A percentile compares a stretch with the other conserved stretches of the same genome.
Evolutionary conservation across 2,329 filamentous ascomycete species (phyloP).

Genomic region (Fusarium solani-melongenae): DNA sequence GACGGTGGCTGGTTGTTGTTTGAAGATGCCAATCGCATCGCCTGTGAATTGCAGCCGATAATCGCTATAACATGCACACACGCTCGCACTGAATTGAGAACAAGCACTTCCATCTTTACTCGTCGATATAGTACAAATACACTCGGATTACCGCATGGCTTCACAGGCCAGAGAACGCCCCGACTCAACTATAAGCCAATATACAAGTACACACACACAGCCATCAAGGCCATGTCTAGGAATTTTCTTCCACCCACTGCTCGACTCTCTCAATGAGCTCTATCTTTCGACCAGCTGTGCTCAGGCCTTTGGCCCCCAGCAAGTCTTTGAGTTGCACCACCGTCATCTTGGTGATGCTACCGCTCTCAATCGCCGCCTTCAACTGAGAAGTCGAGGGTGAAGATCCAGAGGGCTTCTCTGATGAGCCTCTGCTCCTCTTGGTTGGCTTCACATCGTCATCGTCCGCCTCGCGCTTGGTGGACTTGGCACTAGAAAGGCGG

Average conservation of each 20-base stretch:
- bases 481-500: slow-evolving; percentile 50
- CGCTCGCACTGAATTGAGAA: background rate
- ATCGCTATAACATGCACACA: background rate
- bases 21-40: background rate
- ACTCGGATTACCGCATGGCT: background rate
- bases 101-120: background rate
- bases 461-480: slow-evolving; percentile 64
- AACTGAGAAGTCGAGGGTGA: slow-evolving; percentile 59
- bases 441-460: slow-evolving; percentile 57
- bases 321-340: slow-evolving; percentile 64
- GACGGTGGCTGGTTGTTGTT: background rate
- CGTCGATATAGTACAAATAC: background rate
- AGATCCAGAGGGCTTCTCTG: slow-evolving; percentile 48
- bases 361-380: slow-evolving; percentile 56
- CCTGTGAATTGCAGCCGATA: background rate
- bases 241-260: slow-evolving; percentile 65
- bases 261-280: slow-evolving; percentile 67
- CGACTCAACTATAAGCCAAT: background rate
- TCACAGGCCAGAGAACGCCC: slow-evolving; percentile 13
- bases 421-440: slow-evolving; percentile 57
- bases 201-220: slow-evolving; percentile 4
- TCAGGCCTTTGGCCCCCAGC: slow-evolving; percentile 59
- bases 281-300: slow-evolving; percentile 63
- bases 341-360: slow-evolving; percentile 63
- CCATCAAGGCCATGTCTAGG: slow-evolving; percentile 13